Evolutionary conservation across 2,329 filamentous ascomycete species (phyloP).

Genomic region (Thielaviopsis cerberus): DNA sequence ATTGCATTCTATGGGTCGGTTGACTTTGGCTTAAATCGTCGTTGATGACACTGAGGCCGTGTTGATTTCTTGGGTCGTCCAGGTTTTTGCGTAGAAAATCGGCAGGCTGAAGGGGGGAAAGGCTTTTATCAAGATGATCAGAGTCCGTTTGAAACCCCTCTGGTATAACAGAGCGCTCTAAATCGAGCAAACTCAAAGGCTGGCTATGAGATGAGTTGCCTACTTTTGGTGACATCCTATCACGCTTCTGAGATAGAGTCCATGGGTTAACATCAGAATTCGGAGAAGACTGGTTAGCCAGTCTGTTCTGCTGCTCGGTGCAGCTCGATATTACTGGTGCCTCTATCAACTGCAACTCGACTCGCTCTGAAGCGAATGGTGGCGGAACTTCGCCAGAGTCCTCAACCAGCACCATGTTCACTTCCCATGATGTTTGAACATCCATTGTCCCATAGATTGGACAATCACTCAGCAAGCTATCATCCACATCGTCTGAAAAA

Average conservation of each 20-base stretch:
- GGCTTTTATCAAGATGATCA: background rate
- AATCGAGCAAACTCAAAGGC: background rate
- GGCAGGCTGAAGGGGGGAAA: background rate
- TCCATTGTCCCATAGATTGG: background rate
- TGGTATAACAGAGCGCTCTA: background rate
- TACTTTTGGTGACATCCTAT: background rate
- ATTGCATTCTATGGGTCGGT: background rate
- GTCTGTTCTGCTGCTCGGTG: background rate
- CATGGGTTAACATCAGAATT: background rate
- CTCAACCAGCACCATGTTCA: slow-evolving; percentile 3
- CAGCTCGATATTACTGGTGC: background rate
- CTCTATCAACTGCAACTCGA: background rate
- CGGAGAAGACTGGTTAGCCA: background rate
- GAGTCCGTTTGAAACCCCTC: background rate
- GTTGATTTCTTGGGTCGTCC: background rate
- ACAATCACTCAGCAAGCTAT: background rate
- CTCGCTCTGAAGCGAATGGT: background rate
- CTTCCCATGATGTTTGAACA: slow-evolving; percentile 3
- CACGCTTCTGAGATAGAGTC: background rate
- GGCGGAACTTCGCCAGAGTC: background rate
- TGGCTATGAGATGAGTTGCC: background rate
- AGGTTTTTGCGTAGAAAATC: background rate
- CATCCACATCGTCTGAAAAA: background rate
- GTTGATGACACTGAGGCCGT: background rate
- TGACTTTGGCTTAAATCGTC: background rate